Percentiles rank a stretch among this genome's conserved stretches.
phyloP scores from a whole-genome alignment of 2,329 filamentous ascomycete species.

The Rhinocladiella mackenziei region DNA sequence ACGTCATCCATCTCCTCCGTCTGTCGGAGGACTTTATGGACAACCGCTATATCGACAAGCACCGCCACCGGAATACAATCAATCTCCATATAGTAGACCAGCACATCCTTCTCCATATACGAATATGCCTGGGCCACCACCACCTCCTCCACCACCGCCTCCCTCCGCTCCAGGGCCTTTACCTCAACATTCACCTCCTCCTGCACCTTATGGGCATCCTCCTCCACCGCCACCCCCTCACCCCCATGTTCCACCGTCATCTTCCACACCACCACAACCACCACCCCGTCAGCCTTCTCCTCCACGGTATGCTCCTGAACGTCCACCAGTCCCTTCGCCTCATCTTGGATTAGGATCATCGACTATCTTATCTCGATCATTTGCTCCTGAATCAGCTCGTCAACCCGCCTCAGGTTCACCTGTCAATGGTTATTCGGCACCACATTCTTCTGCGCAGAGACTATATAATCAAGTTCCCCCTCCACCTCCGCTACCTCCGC shows the following conservation, averaged over 20 bases:
- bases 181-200: constrained; percentile 20
- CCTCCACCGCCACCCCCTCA: constrained; percentile 6
- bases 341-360: constrained; percentile 16
- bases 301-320: constrained; percentile 16
- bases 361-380: constrained; percentile 18
- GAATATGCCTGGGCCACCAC: constrained; percentile 5
- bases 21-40: constrained; percentile 34
- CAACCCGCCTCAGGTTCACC: constrained; percentile 16
- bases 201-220: constrained; percentile 18
- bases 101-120: constrained; percentile 12
- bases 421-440: constrained; percentile 21
- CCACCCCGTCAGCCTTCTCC: constrained; percentile 17
- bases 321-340: constrained; percentile 15
- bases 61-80: constrained; percentile 12
- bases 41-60: constrained; percentile 17
- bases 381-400: constrained; percentile 17
- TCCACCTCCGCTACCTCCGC: constrained; percentile 12
- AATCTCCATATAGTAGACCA: constrained; percentile 19
- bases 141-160: constrained; percentile 12
- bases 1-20: constrained; percentile 36
- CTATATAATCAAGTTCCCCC: constrained; percentile 12
- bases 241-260: constrained; percentile 8
- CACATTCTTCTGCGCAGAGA: constrained; percentile 11
- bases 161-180: constrained; percentile 18
- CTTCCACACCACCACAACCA: constrained; percentile 5